Evolutionary conservation across 2,329 filamentous ascomycete genomes (phyloP).

Genomic region (Claviceps purpurea): DNA sequence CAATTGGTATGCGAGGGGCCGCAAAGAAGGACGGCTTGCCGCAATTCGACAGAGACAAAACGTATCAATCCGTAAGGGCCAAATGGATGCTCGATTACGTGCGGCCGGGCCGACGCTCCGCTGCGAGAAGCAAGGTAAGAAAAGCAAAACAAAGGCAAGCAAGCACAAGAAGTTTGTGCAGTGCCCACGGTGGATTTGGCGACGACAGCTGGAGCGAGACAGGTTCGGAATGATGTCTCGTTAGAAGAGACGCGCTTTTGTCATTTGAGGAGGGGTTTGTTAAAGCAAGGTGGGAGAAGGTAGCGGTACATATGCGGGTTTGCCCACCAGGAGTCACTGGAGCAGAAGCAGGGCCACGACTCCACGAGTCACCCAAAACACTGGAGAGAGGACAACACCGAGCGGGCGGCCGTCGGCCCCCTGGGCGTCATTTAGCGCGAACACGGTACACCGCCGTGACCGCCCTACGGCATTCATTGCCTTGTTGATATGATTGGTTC

Average conservation of each 20-base stretch:
- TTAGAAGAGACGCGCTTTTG: constrained; percentile 4
- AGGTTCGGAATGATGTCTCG: neutral
- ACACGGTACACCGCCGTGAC: too few relatives aligned
- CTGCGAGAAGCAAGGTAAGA: neutral
- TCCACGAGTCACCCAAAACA: too few relatives aligned
- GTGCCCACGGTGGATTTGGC: neutral
- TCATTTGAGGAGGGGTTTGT: neutral
- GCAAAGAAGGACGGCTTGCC: neutral
- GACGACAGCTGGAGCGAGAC: constrained; percentile 1
- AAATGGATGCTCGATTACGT: neutral
- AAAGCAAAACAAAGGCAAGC: neutral
- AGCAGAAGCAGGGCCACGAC: too few relatives aligned
- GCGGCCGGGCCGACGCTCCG: neutral
- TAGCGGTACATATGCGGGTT: constrained; percentile 5
- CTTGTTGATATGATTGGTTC: too few relatives aligned
- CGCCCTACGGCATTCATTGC: too few relatives aligned
- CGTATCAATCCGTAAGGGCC: neutral
- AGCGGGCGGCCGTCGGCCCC: too few relatives aligned
- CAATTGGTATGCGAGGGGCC: neutral
- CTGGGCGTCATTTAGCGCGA: too few relatives aligned
- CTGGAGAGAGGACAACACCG: too few relatives aligned
- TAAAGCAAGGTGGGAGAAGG: neutral
- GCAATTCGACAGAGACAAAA: neutral
- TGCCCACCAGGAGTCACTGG: neutral
- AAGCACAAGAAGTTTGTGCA: constrained; percentile 2